Base-by-base conservation (phyloP, 352 stramenopile species). In the Globisporangium recalcitrans region DNA sequence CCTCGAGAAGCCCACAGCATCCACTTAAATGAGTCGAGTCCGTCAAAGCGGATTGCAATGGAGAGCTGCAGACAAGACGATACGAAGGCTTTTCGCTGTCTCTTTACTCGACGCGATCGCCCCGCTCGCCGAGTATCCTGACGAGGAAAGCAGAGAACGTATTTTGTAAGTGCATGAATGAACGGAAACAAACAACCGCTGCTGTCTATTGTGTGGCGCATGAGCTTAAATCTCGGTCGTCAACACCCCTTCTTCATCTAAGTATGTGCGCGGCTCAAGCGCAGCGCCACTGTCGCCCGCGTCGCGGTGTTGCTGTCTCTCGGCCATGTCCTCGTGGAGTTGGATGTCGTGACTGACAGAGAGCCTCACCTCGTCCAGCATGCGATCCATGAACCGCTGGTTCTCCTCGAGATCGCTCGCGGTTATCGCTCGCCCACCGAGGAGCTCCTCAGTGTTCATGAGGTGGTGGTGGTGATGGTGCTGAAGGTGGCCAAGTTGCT, bases 381-480 rank as follows among this genome's bases (percentile, higher is more conserved):
- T 91, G 31, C 73, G 77, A 58, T 91, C 82, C 82, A 91, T 87
- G 61, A 91, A 84, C 48, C 80, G 78, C 60, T 91, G 82, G 55
- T 69, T 88, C 69, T 91, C 82, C 26, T 91, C 82, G 58, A 82
- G 61, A 34, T 80, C 74, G 24, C 69, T 70, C 6, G 69, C 73
- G 16, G 78, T 78, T 42, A 90, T 71, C 26, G 70, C 57, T 8
- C 79, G 64, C 6, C 70, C 68, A 38, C 60, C 52, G 2, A 89
- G 60, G 0, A 90, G 58, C 31, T 90, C 78, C 1, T 88, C 80
- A 0, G 80, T 21, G 26, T 73, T 67, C 34, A 74, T 61, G 26
- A 88, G 71, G 26, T 79, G 77, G 21, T 84, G 74, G 21, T 79
- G 69, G 2, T 72, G 67, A 16, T 21, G 56, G 26, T 61, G 58